Percentiles rank a stretch among this genome's conserved stretches.
Evolutionary conservation across 257 asterid species (phyloP).

Genomic region (Catharanthus roseus): DNA sequence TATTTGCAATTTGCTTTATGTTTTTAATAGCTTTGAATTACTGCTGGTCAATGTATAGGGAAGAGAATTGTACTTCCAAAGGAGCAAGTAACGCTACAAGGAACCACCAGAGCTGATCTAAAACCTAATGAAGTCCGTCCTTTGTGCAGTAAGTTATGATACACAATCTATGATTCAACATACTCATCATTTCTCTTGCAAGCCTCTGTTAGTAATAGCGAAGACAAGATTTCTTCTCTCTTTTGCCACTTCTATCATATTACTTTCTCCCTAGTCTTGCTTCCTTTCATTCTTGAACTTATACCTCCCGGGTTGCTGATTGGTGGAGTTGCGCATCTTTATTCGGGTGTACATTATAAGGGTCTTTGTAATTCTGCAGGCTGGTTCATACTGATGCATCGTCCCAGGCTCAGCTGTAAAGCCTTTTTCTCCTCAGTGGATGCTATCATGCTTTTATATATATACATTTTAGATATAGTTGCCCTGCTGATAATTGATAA

Average conservation of each 20-base stretch:
- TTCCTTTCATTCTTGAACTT: too few relatives aligned
- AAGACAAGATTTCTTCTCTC: too few relatives aligned
- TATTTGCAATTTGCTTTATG: too few relatives aligned
- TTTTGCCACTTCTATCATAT: neutral
- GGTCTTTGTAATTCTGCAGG: neutral
- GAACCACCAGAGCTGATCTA: neutral
- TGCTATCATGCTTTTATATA: neutral
- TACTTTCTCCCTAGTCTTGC: neutral
- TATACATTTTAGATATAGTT: neutral
- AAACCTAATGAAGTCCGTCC: neutral
- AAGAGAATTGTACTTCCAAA: too few relatives aligned
- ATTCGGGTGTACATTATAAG: neutral
- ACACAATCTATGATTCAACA: neutral
- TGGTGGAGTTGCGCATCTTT: too few relatives aligned
- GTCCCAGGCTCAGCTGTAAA: neutral
- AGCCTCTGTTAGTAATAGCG: too few relatives aligned
- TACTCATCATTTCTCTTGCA: neutral
- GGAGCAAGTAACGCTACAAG: neutral
- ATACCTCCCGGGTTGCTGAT: too few relatives aligned
- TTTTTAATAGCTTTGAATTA: too few relatives aligned
- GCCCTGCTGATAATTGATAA: neutral
- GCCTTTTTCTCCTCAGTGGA: neutral
- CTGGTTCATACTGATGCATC: neutral
- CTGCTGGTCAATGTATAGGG: too few relatives aligned
- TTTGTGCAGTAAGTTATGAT: neutral